Conservation (phyloP, 2,329 filamentous ascomycete species). For the Amauroascus niger region DNA sequence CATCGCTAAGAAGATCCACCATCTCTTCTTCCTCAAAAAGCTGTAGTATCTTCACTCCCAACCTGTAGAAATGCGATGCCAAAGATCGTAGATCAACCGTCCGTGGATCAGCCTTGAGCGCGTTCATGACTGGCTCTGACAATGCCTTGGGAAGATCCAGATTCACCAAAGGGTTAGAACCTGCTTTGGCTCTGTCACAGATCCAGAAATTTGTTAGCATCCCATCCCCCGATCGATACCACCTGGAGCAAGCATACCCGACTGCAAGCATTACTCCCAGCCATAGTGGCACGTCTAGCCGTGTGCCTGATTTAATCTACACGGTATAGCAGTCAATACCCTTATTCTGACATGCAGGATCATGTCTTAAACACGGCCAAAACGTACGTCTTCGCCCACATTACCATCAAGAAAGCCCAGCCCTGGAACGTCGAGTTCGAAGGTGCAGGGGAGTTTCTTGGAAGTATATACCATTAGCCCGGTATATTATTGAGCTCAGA, state of each 20-base stretch:
- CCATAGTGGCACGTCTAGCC: constrained; percentile 81
- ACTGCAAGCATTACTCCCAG: constrained; percentile 87
- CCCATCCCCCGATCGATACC: neutral
- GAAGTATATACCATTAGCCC: neutral
- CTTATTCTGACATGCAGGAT: neutral
- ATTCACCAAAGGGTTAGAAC: constrained; percentile 47
- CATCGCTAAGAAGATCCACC: constrained; percentile 55
- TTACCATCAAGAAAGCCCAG: constrained; percentile 86
- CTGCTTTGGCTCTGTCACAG: constrained; percentile 1
- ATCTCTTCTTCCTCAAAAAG: constrained; percentile 84
- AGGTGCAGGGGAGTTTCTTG: constrained; percentile 90
- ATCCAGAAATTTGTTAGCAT: neutral
- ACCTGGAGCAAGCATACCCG: constrained; percentile 10
- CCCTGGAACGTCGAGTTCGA: constrained; percentile 78
- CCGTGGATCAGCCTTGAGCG: constrained; percentile 79
- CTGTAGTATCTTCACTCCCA: constrained; percentile 77
- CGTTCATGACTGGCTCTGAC: constrained; percentile 70
- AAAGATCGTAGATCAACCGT: constrained; percentile 75
- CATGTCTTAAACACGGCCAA: neutral
- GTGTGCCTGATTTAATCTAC: constrained; percentile 69
- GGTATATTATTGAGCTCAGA: neutral
- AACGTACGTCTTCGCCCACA: constrained; percentile 48
- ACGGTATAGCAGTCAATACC: neutral
- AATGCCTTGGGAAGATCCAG: constrained; percentile 74
- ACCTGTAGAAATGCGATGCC: constrained; percentile 76